These are phyloP conservation scores for Mortierella sp. DNA, from an alignment of 371 early-diverging fungal genomes.

Conservation along the genomic window DNA sequence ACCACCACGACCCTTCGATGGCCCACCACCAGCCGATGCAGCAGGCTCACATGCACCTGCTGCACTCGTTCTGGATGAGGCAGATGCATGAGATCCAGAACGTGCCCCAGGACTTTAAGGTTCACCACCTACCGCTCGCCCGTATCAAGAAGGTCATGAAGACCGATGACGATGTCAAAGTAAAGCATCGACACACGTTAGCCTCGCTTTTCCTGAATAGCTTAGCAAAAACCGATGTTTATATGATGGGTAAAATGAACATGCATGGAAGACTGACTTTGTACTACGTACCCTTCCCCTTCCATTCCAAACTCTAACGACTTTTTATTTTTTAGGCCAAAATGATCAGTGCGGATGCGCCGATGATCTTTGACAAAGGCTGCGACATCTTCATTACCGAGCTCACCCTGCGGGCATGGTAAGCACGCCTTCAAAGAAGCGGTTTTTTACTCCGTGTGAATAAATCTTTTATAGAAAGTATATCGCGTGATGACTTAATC, in stretches of 20 bases:
- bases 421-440: slow-evolving; percentile 9
- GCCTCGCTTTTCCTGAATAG: too few relatives aligned
- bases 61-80: slow-evolving; percentile 65
- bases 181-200: too few relatives aligned
- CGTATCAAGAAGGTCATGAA: slow-evolving; percentile 99
- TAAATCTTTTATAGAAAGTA: too few relatives aligned
- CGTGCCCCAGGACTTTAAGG: slow-evolving; percentile 86
- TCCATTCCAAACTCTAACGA: background rate
- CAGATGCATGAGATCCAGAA: slow-evolving; percentile 68
- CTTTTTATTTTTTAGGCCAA: slow-evolving; percentile 44
- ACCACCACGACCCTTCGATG: slow-evolving; percentile 49
- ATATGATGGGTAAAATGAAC: background rate
- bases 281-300: background rate
- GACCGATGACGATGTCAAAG: slow-evolving; percentile 98
- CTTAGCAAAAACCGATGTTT: too few relatives aligned
- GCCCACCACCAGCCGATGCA: slow-evolving; percentile 57
- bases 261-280: background rate
- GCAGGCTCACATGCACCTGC: slow-evolving; percentile 55
- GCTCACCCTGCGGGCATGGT: slow-evolving; percentile 96
- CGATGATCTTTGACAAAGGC: slow-evolving; percentile 96
- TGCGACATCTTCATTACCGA: slow-evolving; percentile 98
- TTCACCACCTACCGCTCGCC: slow-evolving; percentile 97
- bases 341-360: slow-evolving; percentile 73
- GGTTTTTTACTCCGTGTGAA: background rate
- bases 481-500: too few relatives aligned